phyloP scores from a whole-genome alignment of 2,329 filamentous ascomycete species.

The Scopulariopsis brevicaulis region DNA sequence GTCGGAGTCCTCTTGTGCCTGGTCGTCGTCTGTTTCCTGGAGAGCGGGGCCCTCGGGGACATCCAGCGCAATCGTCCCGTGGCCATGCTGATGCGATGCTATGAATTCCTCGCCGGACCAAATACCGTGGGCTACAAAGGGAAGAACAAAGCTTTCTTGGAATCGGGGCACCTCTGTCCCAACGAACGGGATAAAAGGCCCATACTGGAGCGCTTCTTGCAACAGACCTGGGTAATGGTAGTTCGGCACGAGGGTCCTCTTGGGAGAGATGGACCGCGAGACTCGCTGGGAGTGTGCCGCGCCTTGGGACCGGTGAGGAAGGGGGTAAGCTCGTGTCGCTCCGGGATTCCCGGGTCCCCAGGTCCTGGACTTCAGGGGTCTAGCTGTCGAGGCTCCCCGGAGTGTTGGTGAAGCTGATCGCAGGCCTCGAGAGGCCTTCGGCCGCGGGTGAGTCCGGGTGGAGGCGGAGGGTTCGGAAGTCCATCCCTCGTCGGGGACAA shows the following conservation, averaged over 20 bases:
- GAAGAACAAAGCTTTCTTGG: neutral
- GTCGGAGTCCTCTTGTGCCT: neutral
- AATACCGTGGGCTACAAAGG: neutral
- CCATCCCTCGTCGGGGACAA: neutral
- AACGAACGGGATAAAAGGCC: too few species aligned
- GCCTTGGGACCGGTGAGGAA: neutral
- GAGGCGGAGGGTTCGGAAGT: neutral
- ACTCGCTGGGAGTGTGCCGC: neutral
- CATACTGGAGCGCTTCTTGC: neutral
- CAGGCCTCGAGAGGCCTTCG: neutral
- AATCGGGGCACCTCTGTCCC: neutral
- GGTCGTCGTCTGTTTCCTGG: neutral
- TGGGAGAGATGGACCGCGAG: neutral
- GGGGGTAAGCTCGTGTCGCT: neutral
- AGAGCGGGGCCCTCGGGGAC: neutral
- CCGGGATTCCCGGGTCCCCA: neutral
- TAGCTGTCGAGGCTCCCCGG: neutral
- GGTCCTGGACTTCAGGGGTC: neutral
- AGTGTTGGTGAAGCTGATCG: neutral
- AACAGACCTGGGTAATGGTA: neutral
- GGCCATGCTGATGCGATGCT: neutral
- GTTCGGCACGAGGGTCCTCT: neutral
- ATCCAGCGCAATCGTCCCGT: neutral
- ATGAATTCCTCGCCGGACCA: neutral
- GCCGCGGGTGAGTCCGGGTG: neutral